Evolutionary conservation across 2,329 filamentous ascomycete genomes (phyloP).

Genomic region (Beauveria varroae): DNA sequence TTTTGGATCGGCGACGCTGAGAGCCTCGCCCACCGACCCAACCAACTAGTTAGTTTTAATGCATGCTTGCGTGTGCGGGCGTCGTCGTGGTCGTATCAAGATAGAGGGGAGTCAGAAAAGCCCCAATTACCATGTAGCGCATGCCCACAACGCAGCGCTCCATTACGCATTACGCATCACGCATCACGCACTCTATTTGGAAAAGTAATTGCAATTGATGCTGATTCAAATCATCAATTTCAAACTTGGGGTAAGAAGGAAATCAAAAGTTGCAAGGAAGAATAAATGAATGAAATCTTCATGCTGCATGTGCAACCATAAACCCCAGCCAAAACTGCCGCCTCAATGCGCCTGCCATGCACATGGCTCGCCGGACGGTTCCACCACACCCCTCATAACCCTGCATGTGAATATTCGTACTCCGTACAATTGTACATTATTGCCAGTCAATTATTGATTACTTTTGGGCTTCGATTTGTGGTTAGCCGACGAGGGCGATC

Average conservation of each 20-base stretch:
- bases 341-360: not conserved
- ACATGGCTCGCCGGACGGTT: not conserved
- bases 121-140: not conserved
- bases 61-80: not conserved
- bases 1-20: not conserved
- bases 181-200: not conserved
- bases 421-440: not conserved
- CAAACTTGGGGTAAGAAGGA: not conserved
- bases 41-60: not conserved
- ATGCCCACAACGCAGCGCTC: not conserved
- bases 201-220: not conserved
- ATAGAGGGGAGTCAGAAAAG: not conserved
- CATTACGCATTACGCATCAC: not conserved
- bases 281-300: not conserved
- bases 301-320: not conserved
- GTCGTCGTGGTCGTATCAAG: not conserved
- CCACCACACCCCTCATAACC: not conserved
- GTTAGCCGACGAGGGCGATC: slow-evolving; percentile 1
- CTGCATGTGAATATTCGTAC: not conserved
- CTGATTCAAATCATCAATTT: not conserved
- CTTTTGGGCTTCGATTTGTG: not conserved
- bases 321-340: not conserved
- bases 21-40: not conserved
- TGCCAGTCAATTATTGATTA: not conserved
- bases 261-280: not conserved